Conservation (phyloP, 108 stramenopile genomes). For the Mayamaea pseudoterrestris region DNA sequence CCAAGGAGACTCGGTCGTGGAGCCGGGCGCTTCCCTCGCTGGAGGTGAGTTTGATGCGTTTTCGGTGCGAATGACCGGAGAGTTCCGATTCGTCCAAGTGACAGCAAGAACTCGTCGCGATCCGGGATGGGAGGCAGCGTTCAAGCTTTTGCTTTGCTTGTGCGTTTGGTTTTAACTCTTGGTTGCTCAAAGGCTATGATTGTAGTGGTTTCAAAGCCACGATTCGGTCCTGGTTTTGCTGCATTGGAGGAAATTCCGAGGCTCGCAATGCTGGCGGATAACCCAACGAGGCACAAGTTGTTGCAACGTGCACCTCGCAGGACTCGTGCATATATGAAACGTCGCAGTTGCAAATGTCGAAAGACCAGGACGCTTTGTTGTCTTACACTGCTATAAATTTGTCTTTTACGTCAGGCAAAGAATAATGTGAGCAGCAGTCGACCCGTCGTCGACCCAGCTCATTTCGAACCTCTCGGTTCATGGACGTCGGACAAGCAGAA, state of each 20-base stretch:
- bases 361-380: neutral
- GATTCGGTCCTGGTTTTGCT: neutral
- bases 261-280: neutral
- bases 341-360: neutral
- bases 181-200: neutral
- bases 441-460: slow-evolving; percentile 24
- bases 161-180: neutral
- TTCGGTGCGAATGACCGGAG: neutral
- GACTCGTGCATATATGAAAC: neutral
- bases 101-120: neutral
- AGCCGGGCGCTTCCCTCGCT: slow-evolving; percentile 19
- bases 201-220: neutral
- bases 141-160: neutral
- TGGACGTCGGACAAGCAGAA: slow-evolving; percentile 34
- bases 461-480: slow-evolving; percentile 36
- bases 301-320: neutral
- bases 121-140: neutral
- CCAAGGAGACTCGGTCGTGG: slow-evolving; percentile 18
- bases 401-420: slow-evolving; percentile 9
- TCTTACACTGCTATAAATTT: neutral
- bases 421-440: slow-evolving; percentile 14
- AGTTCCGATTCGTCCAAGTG: neutral
- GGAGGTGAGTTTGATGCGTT: slow-evolving; percentile 16
- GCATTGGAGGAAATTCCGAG: neutral
- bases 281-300: neutral